These are phyloP conservation scores for Psilocybe tampanensis DNA, from an alignment of 768 basidiomycete genomes.

Conservation along the genomic window DNA sequence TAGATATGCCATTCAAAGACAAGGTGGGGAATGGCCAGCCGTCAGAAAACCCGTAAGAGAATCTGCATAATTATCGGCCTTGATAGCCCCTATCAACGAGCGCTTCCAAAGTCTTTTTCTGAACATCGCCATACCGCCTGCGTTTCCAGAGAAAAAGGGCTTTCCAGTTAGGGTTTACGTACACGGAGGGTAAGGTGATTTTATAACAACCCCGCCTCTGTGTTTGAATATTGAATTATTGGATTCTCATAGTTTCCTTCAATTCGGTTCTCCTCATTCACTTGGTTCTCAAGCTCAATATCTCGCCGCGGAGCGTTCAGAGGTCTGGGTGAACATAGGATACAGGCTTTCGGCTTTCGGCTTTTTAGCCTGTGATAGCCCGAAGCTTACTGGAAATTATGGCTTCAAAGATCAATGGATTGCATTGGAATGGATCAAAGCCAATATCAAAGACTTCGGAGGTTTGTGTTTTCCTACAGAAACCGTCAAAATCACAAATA, in stretches of 20 bases:
- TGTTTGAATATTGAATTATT: neutral
- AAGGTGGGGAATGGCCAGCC: conserved; percentile 70
- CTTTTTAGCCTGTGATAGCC: conserved; percentile 69
- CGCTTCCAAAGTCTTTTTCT: conserved; percentile 53
- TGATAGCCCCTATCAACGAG: neutral
- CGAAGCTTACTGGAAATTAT: conserved; percentile 69
- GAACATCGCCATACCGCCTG: conserved; percentile 65
- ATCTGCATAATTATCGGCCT: neutral
- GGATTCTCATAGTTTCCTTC: conserved; percentile 56
- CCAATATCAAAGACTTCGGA: conserved; percentile 70
- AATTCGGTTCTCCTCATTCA: conserved; percentile 75
- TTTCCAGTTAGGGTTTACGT: conserved; percentile 77
- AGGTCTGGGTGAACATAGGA: conserved; percentile 79
- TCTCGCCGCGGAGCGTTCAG: conserved; percentile 60
- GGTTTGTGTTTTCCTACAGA: conserved; percentile 40
- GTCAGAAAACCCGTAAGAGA: conserved; percentile 66
- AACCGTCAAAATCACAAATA: neutral
- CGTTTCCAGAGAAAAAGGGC: conserved; percentile 39
- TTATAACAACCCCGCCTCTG: neutral
- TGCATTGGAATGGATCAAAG: conserved; percentile 70
- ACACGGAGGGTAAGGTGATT: conserved; percentile 65
- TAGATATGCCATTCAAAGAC: conserved; percentile 54
- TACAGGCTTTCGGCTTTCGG: conserved; percentile 80
- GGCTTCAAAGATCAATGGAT: conserved; percentile 88
- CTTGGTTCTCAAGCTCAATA: conserved; percentile 66